These are phyloP conservation scores for Epithemia pelagica DNA, from an alignment of 108 stramenopile species.

Conservation along the genomic window DNA sequence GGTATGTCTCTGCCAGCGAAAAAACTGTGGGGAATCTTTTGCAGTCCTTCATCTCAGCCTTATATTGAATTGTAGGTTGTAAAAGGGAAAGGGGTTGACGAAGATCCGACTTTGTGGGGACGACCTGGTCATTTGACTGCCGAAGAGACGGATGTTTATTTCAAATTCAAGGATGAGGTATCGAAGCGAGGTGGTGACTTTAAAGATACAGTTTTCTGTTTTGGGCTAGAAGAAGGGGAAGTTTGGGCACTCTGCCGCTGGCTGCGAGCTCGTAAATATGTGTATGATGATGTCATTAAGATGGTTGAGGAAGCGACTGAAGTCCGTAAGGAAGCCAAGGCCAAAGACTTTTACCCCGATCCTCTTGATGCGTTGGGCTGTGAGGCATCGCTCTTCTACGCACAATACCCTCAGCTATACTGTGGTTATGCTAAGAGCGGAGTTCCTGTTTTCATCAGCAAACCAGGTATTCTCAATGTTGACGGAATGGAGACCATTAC, in stretches of 20 bases:
- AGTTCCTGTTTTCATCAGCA: constrained; percentile 69
- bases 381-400: constrained; percentile 49
- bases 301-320: constrained; percentile 81
- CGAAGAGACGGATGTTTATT: constrained; percentile 33
- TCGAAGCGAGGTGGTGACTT: constrained; percentile 40
- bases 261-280: constrained; percentile 57
- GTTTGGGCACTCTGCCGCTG: constrained; percentile 41
- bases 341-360: constrained; percentile 68
- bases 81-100: constrained; percentile 6
- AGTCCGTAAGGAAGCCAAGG: constrained; percentile 44
- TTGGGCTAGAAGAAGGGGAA: constrained; percentile 50
- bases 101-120: constrained; percentile 42
- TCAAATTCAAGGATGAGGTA: constrained; percentile 46
- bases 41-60: no score
- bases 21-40: no score
- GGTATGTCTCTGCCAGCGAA: neutral
- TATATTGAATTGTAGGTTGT: no score
- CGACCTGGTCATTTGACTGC: constrained; percentile 42
- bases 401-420: constrained; percentile 82
- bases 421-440: constrained; percentile 69
- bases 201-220: constrained; percentile 39
- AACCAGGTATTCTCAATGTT: constrained; percentile 72
- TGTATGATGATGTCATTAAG: constrained; percentile 59
- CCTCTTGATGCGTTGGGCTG: constrained; percentile 58
- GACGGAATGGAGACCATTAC: constrained; percentile 81